These are phyloP conservation scores for Colletotrichum truncatum DNA, from an alignment of 2,329 filamentous ascomycete genomes.

Conservation along the genomic window DNA sequence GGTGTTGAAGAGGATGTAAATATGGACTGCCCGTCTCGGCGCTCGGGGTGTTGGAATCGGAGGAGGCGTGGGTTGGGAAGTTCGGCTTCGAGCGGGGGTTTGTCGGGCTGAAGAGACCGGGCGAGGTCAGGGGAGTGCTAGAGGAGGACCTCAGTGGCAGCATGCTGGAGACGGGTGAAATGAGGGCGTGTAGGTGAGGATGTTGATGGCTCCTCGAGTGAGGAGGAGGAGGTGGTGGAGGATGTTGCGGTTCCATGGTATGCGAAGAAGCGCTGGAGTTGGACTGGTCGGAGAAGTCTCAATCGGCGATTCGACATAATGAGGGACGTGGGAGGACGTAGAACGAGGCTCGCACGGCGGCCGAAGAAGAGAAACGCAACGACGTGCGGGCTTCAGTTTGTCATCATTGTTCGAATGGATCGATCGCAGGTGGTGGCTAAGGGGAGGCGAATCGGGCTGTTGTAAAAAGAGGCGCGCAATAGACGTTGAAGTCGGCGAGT, in stretches of 20 bases:
- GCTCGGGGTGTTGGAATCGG: constrained; percentile 64
- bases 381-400: constrained; percentile 10
- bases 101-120: constrained; percentile 68
- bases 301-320: constrained; percentile 32
- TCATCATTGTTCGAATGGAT: constrained; percentile 11
- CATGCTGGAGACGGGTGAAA: constrained; percentile 44
- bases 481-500: neutral
- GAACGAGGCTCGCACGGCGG: constrained; percentile 30
- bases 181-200: constrained; percentile 27
- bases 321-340: constrained; percentile 18
- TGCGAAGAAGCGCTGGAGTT: neutral
- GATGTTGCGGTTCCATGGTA: constrained; percentile 23
- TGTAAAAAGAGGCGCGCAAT: neutral
- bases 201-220: constrained; percentile 18
- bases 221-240: constrained; percentile 11
- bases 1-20: constrained; percentile 76
- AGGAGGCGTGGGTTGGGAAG: constrained; percentile 51
- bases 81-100: constrained; percentile 50
- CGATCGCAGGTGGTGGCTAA: neutral
- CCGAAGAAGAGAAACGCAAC: constrained; percentile 16
- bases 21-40: constrained; percentile 64
- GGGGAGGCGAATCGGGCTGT: neutral
- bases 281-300: constrained; percentile 20
- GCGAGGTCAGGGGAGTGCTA: constrained; percentile 69
- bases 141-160: constrained; percentile 57